Percentiles rank a stretch among this genome's conserved stretches.
phyloP scores from a whole-genome alignment of 768 basidiomycete species.

The Agrocybe chaxingu region DNA sequence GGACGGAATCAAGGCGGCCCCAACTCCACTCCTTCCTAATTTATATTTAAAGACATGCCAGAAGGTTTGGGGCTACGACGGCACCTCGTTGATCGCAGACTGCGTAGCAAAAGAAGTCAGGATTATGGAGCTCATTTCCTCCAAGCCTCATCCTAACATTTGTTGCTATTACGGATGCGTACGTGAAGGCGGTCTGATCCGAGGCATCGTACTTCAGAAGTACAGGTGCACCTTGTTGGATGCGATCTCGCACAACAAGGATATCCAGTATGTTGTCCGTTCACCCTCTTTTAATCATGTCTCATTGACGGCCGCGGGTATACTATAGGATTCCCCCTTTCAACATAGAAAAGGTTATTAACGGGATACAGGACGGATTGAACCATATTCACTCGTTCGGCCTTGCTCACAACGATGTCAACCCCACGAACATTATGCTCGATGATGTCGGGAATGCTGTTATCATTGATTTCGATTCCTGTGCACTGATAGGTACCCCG shows the following conservation, averaged over 20 bases:
- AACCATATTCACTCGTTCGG: conserved; percentile 18
- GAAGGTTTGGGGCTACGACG: conserved; percentile 7
- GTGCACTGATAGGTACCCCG: conserved; percentile 6
- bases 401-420: conserved; percentile 24
- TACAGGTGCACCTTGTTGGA: conserved; percentile 8
- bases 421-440: conserved; percentile 22
- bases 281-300: not conserved
- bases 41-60: conserved; percentile 10
- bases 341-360: conserved; percentile 3
- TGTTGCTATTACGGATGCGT: conserved; percentile 18
- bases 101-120: conserved; percentile 11
- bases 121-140: conserved; percentile 11
- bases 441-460: conserved; percentile 16
- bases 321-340: conserved; percentile 9
- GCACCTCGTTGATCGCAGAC: not conserved
- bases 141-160: conserved; percentile 18
- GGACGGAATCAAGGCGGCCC: conserved; percentile 1
- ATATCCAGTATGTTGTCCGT: not conserved
- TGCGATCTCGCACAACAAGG: conserved; percentile 7
- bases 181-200: conserved; percentile 10
- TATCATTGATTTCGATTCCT: conserved; percentile 24
- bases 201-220: conserved; percentile 14
- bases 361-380: conserved; percentile 15
- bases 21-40: not conserved
- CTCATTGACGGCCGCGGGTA: too few species aligned